A percentile compares a stretch with the other conserved stretches of the same genome.
Conservation (phyloP, 2,329 filamentous ascomycete species). For the Leptographium flavum region DNA sequence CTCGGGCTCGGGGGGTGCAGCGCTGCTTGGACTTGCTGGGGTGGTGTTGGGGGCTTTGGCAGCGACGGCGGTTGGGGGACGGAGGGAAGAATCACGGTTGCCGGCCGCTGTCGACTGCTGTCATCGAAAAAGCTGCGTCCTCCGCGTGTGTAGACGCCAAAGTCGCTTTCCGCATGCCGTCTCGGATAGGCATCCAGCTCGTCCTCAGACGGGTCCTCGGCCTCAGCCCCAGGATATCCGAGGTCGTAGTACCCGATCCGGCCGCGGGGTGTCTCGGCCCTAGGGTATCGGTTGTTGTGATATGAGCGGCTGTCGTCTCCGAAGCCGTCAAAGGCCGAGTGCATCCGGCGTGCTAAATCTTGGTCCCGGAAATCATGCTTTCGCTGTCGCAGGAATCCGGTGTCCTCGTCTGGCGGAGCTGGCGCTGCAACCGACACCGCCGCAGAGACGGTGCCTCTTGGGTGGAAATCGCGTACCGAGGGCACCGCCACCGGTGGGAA, state of each 20-base stretch:
- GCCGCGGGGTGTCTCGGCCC: too few species aligned
- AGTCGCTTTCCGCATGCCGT: constrained; percentile 16
- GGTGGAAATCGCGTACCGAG: constrained; percentile 18
- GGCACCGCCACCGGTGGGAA: constrained; percentile 14
- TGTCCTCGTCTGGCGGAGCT: constrained; percentile 30
- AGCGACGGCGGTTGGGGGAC: constrained; percentile 13
- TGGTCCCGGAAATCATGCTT: constrained; percentile 29
- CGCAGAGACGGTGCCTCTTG: constrained; percentile 3
- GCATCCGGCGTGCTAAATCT: constrained; percentile 22
- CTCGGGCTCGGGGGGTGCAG: background rate
- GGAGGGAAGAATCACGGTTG: constrained; percentile 22
- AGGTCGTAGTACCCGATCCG: constrained; percentile 12
- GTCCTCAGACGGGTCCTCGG: constrained; percentile 12
- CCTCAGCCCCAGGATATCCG: background rate
- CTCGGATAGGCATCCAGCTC: constrained; percentile 22
- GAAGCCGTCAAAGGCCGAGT: constrained; percentile 19
- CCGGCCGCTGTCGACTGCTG: constrained; percentile 31
- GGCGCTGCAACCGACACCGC: constrained; percentile 13
- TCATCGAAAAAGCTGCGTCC: constrained; percentile 47
- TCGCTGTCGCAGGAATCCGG: constrained; percentile 27
- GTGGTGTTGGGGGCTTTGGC: constrained; percentile 13
- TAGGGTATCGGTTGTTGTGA: too few species aligned
- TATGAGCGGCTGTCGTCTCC: constrained; percentile 20
- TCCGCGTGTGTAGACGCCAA: constrained; percentile 1
- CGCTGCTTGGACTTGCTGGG: constrained; percentile 4